Evolutionary conservation across 2,329 filamentous ascomycete species (phyloP), one percentile per base, ranked within the genome.

Genomic region (Lachnellula willkommii): DNA sequence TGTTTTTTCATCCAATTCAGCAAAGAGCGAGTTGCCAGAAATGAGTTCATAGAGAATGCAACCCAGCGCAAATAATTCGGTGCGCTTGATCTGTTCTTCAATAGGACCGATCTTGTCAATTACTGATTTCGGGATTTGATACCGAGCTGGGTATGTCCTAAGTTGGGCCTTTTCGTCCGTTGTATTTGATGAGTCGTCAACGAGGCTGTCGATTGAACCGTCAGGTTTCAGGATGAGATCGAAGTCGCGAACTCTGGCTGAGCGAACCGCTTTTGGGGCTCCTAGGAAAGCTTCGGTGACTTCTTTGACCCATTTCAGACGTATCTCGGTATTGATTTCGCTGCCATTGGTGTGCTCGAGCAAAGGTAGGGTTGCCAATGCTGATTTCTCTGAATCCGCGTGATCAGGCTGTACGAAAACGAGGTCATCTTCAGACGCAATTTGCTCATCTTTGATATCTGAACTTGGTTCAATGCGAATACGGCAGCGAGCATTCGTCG

Each of bases 41-140:
- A 63, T 17, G 8, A 63, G 17, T 37, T 61, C 24, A 32, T 61
- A 63, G 12, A 63, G 26, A 15, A 63, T 11, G 20, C 54, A 26
- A 28, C 58, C 60, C 15, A 63, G 47, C 24, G 60, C 60, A 50
- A 63, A 63, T 17, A 54, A 45, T 45, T 61, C 59, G 43, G 51
- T 48, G 1, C 60, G 60, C 14, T 53, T 14, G 8, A 58, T 53
- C 26, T 56, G 59, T 17, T 60, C 56, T 51, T 57, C 32, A 50
- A 47, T 36, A 17, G 56, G 48, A 22, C 17, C 40, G 14, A 56
- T 32, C 22, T 39, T 36, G 5, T 57, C 39, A 9, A 50, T 17
- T 1, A 62, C 57, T 15, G 11, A 22, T 2, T 32, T 12, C 6
- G 58, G 60, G 26, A 62, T 50, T 43, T 28, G 49, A 55, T 60